Conservation (phyloP, 768 basidiomycete genomes). For the Lenzites betulinus region DNA sequence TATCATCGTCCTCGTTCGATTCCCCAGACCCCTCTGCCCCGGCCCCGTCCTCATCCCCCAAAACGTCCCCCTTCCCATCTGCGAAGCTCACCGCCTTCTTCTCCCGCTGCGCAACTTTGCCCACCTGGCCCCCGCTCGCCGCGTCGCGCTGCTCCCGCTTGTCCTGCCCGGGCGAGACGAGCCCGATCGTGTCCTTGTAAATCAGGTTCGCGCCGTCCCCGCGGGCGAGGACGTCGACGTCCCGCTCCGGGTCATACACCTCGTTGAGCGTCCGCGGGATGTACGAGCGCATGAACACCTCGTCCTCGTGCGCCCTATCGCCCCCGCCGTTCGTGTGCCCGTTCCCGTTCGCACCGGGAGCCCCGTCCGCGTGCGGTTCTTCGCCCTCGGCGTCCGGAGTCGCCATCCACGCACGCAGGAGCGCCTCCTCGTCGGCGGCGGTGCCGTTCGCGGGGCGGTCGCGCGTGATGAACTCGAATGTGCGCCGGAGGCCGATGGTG, state of each 20-base stretch:
- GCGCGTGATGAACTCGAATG: constrained; percentile 87
- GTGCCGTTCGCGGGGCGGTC: constrained; percentile 44
- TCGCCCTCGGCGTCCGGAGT: constrained; percentile 31
- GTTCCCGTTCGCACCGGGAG: background rate
- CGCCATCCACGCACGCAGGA: constrained; percentile 52
- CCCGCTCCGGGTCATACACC: constrained; percentile 93
- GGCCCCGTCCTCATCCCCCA: constrained; percentile 22
- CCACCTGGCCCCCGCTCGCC: constrained; percentile 8
- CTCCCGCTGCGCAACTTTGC: constrained; percentile 7
- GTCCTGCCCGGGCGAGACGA: constrained; percentile 49
- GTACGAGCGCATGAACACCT: constrained; percentile 86
- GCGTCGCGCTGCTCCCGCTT: constrained; percentile 10
- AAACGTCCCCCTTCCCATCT: constrained; percentile 23
- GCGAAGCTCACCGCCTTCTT: constrained; percentile 17
- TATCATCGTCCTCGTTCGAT: constrained; percentile 25
- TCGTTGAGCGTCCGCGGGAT: constrained; percentile 93
- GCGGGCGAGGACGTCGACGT: constrained; percentile 70
- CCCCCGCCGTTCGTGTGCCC: constrained; percentile 9
- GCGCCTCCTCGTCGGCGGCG: constrained; percentile 29
- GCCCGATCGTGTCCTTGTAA: constrained; percentile 84
- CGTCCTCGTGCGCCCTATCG: constrained; percentile 68
- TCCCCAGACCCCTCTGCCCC: constrained; percentile 22
- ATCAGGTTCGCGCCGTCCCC: constrained; percentile 79
- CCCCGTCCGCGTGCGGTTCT: background rate
- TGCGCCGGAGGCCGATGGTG: constrained; percentile 76